phyloP scores from a whole-genome alignment of 1,139 yeast genomes.

The Geotrichum aggregatum region DNA sequence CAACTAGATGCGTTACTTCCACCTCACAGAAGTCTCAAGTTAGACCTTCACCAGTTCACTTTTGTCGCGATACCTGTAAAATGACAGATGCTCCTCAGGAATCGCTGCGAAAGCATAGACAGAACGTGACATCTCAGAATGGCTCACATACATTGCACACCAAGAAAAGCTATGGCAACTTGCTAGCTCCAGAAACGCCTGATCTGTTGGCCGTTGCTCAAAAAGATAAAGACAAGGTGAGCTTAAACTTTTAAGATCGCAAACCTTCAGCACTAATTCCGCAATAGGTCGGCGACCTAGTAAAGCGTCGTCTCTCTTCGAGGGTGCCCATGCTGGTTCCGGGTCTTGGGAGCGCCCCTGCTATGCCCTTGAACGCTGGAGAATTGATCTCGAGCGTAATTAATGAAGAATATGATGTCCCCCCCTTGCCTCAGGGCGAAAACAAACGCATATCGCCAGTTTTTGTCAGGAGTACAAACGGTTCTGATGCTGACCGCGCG shows the following conservation, averaged over 20 bases:
- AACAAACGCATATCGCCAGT: background rate
- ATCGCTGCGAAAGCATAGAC: constrained; percentile 35
- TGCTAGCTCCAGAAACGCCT: constrained; percentile 25
- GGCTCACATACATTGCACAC: constrained; percentile 8
- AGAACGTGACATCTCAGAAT: constrained; percentile 28
- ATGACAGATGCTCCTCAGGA: constrained; percentile 24
- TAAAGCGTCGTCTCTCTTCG: constrained; percentile 21
- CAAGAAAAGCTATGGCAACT: constrained; percentile 25
- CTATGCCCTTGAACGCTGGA: constrained; percentile 31
- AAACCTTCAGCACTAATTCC: background rate
- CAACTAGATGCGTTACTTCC: background rate
- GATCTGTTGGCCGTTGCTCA: constrained; percentile 22
- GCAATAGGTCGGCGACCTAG: constrained; percentile 21
- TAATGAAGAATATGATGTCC: background rate
- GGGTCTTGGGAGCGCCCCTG: constrained; percentile 25
- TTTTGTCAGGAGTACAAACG: background rate
- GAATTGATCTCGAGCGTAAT: constrained; percentile 29
- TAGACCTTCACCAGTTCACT: too few relatives aligned
- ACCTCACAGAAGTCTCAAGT: background rate
- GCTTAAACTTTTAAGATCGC: constrained; percentile 20
- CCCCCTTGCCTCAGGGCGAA: constrained; percentile 2
- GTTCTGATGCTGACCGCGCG: background rate
- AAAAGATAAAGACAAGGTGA: constrained; percentile 23
- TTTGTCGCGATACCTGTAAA: background rate
- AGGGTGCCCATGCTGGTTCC: constrained; percentile 22